Base-by-base conservation (phyloP, 805 yeast genomes). In the Pichia gijzeniarum region DNA sequence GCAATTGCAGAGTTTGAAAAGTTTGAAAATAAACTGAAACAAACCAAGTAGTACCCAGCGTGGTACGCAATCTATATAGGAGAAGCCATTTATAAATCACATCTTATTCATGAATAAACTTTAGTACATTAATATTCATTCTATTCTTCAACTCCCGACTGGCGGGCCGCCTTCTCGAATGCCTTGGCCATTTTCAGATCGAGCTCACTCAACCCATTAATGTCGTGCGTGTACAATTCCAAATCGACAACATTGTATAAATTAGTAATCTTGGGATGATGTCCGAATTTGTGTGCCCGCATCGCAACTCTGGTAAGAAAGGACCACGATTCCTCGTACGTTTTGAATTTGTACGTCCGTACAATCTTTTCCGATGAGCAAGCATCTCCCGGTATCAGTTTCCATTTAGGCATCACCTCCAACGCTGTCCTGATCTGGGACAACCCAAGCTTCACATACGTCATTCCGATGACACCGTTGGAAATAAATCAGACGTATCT, bases 1-100 rank as follows among this genome's bases (percentile, higher is more conserved):
- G 91, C 95, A 1, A 62, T 86, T 40, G 76, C 78, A 51, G 95
- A 89, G 64, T 88, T 52, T 63, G 91, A 86, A 58, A 85, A 86
- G 64, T 73, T 89, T 43, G 97, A 89, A 62, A 72, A 75, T 53
- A 73, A 69, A 50, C 65, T 80, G 48, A 65, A 71, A 48, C 40
- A 20, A 19, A 12, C 28, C 10, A 25, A 25, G 10, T 25, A 25
- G 28, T 10, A 25, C 10, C 28, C n/a, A n/a, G n/a, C n/a, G n/a
- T 22, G 14, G n/a, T 20, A 40, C 36, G 38, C 36, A 31, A 30
- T 33, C 38, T 41, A 20, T 41, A 17, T 33, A 32, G 27, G 7
- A 16, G 25, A 20, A 31, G 14, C 13, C 38, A 37, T 21, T 18
- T 21, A 31, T 13, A 31, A 19, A 20, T 35, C 13, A 14, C 17